Base-by-base conservation (phyloP, 805 yeast genomes). In the Pichia cephalocereana region DNA sequence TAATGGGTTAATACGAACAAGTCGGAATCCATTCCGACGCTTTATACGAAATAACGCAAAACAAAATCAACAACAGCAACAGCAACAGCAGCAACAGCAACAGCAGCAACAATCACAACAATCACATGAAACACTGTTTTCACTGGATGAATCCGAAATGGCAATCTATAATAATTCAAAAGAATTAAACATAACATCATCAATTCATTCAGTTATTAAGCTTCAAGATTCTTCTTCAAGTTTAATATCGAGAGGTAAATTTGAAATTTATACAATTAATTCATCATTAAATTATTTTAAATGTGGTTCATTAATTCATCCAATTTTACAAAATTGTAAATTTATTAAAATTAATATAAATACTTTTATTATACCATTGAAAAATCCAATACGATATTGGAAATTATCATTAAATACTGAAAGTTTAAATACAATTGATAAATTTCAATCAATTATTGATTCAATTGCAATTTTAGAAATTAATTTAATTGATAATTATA, bases 331-430 rank as follows among this genome's bases (percentile, higher is more conserved):
- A 4, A 76, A 73, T 51, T 62, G 82, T 46, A 76, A 79, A 55
- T 70, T 86, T 2, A 62, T 83, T 51, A 67, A 85, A 55, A 70
- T 74, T 11, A 65, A 68, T 23, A 52, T 50, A 43, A 69, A 69
- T 44, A 75, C 73, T 54, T 82, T 82, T 54, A 70, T 83, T 2
- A 60, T 86, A 17, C 82, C 88, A 0, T 70, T 86, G 49, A 78
- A 77, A 28, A 85, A 84, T 56, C 95, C 95, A 0, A 83, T 80
- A 52, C 67, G 91, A 56, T 84, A 79, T 62, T 86, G 95, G 95
- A 72, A 72, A 50, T 69, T 77, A 10, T 64, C 67, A 23, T 23
- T 23, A 23, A 23, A 23, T 23, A 23, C 26, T 23, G 26, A 23
- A 23, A 23, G 26, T 36, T 55, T 77, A 7, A 64, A 62, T 41